These are phyloP conservation scores for Hanseniaspora lachancei DNA, from an alignment of 805 yeast species.

Conservation along the genomic window DNA sequence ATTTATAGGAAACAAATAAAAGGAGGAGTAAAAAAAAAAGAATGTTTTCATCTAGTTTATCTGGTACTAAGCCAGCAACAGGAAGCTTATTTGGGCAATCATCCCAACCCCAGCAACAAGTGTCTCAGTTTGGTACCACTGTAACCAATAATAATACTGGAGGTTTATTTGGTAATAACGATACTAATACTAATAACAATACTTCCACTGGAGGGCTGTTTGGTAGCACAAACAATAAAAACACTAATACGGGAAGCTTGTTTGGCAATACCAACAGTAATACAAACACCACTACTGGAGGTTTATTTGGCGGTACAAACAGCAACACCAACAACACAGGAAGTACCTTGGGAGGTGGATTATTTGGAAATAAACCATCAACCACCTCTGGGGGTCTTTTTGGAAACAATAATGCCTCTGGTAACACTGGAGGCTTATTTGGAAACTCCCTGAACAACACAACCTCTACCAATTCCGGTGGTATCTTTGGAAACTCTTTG, in stretches of 20 bases:
- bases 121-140: conserved; percentile 10
- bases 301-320: background rate
- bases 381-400: background rate
- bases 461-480: conserved; percentile 5
- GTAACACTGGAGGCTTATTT: background rate
- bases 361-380: background rate
- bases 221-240: background rate
- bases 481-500: background rate
- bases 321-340: background rate
- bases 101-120: background rate
- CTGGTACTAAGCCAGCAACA: background rate
- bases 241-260: conserved; percentile 5
- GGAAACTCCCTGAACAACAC: conserved; percentile 15
- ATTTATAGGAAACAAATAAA: no score
- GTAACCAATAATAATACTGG: conserved; percentile 1
- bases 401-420: conserved; percentile 4
- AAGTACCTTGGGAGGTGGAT: background rate
- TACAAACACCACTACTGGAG: background rate
- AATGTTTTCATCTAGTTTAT: background rate
- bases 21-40: background rate
- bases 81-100: conserved; percentile 10
- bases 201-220: conserved; percentile 2
- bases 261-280: conserved; percentile 3
- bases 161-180: conserved; percentile 6
- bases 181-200: background rate